Conservation (phyloP, 2,329 filamentous ascomycete species). For the Exophiala sideris region DNA sequence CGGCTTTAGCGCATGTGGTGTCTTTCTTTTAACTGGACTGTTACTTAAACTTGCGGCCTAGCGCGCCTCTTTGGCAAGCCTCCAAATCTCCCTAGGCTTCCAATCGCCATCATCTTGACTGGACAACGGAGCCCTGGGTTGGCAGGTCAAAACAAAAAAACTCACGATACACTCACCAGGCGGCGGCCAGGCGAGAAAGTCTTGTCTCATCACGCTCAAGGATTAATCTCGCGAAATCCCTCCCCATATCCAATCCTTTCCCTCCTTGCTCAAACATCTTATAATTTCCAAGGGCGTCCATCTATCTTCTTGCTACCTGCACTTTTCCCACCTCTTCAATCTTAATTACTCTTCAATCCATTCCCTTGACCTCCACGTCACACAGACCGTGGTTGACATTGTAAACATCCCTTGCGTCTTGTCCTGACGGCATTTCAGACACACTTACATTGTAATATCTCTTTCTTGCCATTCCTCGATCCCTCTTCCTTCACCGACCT, state of each 20-base stretch:
- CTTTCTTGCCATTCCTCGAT: constrained; percentile 3
- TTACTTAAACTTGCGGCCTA: neutral
- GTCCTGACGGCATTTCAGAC: constrained; percentile 7
- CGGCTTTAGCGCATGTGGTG: neutral
- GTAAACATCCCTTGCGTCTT: constrained; percentile 25
- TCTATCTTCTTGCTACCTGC: constrained; percentile 28
- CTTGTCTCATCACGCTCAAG: neutral
- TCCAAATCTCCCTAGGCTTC: constrained; percentile 2
- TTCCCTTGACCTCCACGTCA: constrained; percentile 24
- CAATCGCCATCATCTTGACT: neutral
- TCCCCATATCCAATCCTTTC: constrained; percentile 11
- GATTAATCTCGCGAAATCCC: constrained; percentile 14
- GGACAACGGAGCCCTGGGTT: neutral
- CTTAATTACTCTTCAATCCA: constrained; percentile 19
- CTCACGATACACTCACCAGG: too few relatives aligned
- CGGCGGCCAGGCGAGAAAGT: neutral
- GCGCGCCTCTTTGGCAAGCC: neutral
- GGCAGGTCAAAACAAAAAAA: too few relatives aligned
- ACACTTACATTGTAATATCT: constrained; percentile 16
- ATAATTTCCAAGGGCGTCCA: constrained; percentile 1
- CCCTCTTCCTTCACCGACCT: constrained; percentile 31
- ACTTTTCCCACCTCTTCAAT: constrained; percentile 25
- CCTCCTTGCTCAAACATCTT: constrained; percentile 9
- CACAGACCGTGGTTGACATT: constrained; percentile 20
- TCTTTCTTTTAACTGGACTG: neutral